Base-by-base conservation (phyloP, 2,329 filamentous ascomycete genomes). In the Hypoxylon sp. region DNA sequence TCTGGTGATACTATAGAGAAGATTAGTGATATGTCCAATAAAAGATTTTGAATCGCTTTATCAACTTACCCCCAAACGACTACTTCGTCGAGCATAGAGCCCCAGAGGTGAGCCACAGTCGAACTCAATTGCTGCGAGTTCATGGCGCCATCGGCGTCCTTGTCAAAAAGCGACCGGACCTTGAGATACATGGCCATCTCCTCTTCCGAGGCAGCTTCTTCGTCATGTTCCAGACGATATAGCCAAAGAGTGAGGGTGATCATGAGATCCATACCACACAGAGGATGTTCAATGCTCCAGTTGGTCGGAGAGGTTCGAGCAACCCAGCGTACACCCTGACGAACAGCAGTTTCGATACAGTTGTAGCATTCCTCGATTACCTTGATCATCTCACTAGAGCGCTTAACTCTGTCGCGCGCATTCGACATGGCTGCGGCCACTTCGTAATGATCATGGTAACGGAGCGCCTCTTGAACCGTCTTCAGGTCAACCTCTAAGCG, bases 151-250 rank as follows among this genome's bases (percentile, higher is more conserved):
- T 95, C 91, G 59, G 93, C 89, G 77, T 98, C 94, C 77, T 97
- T 95, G 75, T 96, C 93, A 77, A 97, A 97, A 74, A 98, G 85
- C 79, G 90, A 90, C 73, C 94, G 92, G 68, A 98, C 87, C 83
- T 97, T 97, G 84, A 94, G 92, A 82, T 97, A 97, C 93, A 97
- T 97, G 80, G 85, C 86, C 75, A 92, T 82, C 81, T 97, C 93
- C 76, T 97, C 93, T 73, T 92, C 91, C 30, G 90, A 93, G 34
- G 93, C 92, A 25, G 91, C 90, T 83, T 98, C 95, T 72, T 97
- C 94, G 84, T 99, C 96, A 84, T 98, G 94, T 91, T 99, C 96
- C 85, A 99, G 91, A 83, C 94, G 94, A 85, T 98, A 98, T 75
- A 99, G 91, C 96, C 96, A 99, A 73, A 98, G 86, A 76, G 93